Evolutionary conservation across 257 asterid genomes (phyloP), one percentile per base, ranked within the genome.

Genomic region (Solanum chaucha): DNA sequence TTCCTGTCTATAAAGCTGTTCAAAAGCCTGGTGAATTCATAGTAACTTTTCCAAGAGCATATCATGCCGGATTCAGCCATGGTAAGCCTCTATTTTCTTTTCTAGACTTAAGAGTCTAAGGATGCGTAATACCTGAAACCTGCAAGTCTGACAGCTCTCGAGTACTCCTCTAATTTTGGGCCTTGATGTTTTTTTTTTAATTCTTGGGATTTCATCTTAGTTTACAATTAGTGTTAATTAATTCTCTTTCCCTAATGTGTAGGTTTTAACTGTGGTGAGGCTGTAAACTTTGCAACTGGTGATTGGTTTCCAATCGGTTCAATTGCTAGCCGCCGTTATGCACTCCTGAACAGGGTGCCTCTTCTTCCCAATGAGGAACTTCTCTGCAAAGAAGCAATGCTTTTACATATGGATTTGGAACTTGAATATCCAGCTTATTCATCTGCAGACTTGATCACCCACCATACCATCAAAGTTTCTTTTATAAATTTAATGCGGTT

Each of bases 221-320:
- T 30, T 48, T 26, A 28, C 68, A 28, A 51, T 48, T 81, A 81
- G 28, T 38, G n/a, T 48, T 30, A 15, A 3, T 48, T 36, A 81
- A 46, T 44, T 81, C 20, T 30, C 8, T 48, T 81, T 81, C 68
- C 24, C 20, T 30, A 32, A 26, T 85, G 34, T 48, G 80, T 93
- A 97, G 99, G 99, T 87, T 97, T 97, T 91, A 95, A 95, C 88
- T 97, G 99, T 86, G 99, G 98, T 28, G 99, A 97, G 90, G 99
- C 99, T 87, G 99, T 97, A 28, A 97, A 97, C 92, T 97, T 97
- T 90, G 98, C 99, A 74, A 90, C 92, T 84, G 99, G 98, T 30
- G 98, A 95, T 91, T 97, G 99, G 99, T 97, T 97, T 93, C 98
- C 98, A 10, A 88, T 95, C 88, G 98, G 98, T 85, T 92, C 94